Evolutionary conservation across 306 rosid genomes (phyloP).

Genomic region (Prinsepia uniflora): DNA sequence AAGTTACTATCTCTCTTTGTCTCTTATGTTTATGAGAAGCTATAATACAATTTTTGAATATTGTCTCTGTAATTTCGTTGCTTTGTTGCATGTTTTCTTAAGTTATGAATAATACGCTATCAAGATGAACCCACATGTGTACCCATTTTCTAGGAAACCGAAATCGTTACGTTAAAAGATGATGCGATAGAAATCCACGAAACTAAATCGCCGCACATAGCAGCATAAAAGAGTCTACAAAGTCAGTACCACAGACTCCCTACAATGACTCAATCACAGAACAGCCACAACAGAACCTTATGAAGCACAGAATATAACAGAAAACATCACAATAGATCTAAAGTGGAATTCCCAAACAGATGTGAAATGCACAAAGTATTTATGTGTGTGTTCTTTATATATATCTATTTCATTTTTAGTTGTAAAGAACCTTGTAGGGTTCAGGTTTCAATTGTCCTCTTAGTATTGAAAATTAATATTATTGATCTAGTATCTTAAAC

Average conservation of each 20-base stretch:
- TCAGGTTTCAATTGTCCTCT: not conserved
- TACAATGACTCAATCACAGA: not conserved
- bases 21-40: not conserved
- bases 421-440: not conserved
- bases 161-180: not conserved
- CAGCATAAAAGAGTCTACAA: not conserved
- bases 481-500: constrained; percentile 15
- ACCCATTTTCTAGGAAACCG: not conserved
- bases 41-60: not conserved
- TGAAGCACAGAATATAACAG: not conserved
- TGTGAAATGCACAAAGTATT: not conserved
- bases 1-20: not conserved
- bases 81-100: not conserved
- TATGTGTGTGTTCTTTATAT: not conserved
- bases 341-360: not conserved
- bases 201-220: not conserved
- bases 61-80: not conserved
- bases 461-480: constrained; percentile 18
- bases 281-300: not conserved
- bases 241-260: not conserved
- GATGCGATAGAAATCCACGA: not conserved
- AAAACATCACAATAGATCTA: not conserved
- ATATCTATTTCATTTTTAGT: not conserved
- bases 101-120: not conserved
- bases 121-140: not conserved